Conservation (phyloP, 768 basidiomycete species). For the Hygrophorus russula region DNA sequence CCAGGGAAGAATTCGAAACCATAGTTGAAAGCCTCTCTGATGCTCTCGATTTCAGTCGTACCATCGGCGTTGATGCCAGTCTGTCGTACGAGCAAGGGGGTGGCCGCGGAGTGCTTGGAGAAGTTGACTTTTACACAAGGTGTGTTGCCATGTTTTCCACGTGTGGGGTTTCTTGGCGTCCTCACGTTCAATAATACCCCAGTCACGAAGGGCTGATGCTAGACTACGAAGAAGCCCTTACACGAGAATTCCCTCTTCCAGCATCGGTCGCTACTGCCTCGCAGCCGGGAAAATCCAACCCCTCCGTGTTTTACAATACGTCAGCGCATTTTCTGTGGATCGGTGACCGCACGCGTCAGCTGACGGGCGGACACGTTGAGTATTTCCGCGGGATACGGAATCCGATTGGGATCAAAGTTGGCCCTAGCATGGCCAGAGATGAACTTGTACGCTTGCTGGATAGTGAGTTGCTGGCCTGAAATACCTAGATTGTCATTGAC, state of each 20-base stretch:
- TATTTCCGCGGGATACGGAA: constrained; percentile 89
- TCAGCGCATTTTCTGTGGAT: constrained; percentile 97
- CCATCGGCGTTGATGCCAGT: constrained; percentile 65
- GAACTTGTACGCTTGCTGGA: constrained; percentile 72
- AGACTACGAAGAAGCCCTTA: constrained; percentile 86
- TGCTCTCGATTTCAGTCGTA: constrained; percentile 86
- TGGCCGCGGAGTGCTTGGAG: constrained; percentile 59
- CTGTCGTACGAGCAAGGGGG: constrained; percentile 64
- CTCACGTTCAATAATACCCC: background rate
- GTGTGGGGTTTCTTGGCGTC: background rate
- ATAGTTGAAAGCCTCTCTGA: constrained; percentile 81
- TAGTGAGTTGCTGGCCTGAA: constrained; percentile 34
- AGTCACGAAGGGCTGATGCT: constrained; percentile 93
- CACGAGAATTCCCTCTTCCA: constrained; percentile 48
- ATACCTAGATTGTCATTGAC: background rate
- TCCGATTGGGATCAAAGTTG: constrained; percentile 93
- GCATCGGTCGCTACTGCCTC: constrained; percentile 7
- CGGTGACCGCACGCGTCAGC: constrained; percentile 88
- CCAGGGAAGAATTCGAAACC: constrained; percentile 70
- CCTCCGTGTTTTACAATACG: constrained; percentile 67
- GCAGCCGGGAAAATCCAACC: constrained; percentile 2
- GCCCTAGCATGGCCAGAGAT: constrained; percentile 70
- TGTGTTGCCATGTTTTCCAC: constrained; percentile 14
- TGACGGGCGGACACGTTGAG: constrained; percentile 91
- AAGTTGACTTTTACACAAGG: constrained; percentile 94